Conservation (phyloP, 345 rosid species). For the Populus simonii region DNA sequence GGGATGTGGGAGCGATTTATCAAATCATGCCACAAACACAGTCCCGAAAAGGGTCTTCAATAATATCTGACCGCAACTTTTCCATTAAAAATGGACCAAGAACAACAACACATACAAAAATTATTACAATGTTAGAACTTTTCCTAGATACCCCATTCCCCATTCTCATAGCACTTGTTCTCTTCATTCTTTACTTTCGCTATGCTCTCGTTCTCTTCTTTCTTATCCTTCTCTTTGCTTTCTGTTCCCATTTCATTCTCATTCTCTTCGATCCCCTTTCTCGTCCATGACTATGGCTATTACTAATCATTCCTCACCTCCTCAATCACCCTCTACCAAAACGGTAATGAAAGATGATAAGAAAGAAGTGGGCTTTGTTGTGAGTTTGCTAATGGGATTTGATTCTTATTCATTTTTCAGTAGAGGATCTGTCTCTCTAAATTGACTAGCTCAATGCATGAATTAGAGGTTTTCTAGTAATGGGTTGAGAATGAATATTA, state of each 20-base stretch:
- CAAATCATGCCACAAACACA: too few species aligned
- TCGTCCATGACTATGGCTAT: constrained; percentile 53
- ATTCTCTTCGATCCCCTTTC: constrained; percentile 33
- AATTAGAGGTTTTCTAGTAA: background rate
- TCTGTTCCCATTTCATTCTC: constrained; percentile 41
- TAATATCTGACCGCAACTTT: constrained; percentile 10
- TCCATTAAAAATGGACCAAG: constrained; percentile 1
- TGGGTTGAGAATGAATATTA: background rate
- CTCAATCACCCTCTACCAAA: constrained; percentile 40
- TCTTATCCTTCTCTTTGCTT: constrained; percentile 40
- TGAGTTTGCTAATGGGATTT: background rate
- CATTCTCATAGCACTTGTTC: constrained; percentile 29
- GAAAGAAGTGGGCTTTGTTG: background rate
- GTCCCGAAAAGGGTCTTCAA: too few species aligned
- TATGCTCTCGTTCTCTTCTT: constrained; percentile 32
- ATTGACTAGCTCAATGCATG: background rate
- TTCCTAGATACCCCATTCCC: constrained; percentile 53
- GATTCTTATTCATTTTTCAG: background rate
- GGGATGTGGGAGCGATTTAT: too few species aligned
- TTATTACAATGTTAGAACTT: constrained; percentile 16
- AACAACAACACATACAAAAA: background rate
- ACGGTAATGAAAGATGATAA: constrained; percentile 35
- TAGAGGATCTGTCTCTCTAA: background rate
- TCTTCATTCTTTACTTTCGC: constrained; percentile 41
- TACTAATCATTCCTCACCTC: constrained; percentile 29